Evolutionary conservation across 495 filamentous ascomycete species (phyloP).

Genomic region (Lepraria neglecta): DNA sequence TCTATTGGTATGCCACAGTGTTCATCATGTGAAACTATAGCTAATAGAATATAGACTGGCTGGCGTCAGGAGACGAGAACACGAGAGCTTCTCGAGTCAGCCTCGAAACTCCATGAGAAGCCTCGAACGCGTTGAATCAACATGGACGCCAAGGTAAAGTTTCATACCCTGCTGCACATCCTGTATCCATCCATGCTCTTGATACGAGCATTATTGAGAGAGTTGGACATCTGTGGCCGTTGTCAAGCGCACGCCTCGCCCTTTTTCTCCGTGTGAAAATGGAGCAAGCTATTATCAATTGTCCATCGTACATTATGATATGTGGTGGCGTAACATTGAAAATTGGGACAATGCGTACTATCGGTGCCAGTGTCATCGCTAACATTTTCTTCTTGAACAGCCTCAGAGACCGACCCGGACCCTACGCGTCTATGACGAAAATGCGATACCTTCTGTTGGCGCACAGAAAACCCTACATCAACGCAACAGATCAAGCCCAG

Average conservation of each 20-base stretch:
- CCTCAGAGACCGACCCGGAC: constrained; percentile 63
- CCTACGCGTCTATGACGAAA: constrained; percentile 68
- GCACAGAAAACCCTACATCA: constrained; percentile 62
- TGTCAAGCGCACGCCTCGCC: not conserved
- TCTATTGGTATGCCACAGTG: not conserved
- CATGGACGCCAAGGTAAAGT: constrained; percentile 40
- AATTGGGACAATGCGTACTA: no score
- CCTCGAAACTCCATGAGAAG: constrained; percentile 10
- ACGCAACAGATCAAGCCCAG: constrained; percentile 74
- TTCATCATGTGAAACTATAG: not conserved
- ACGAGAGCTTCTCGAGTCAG: constrained; percentile 6
- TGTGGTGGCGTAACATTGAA: not conserved
- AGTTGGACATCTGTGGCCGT: not conserved
- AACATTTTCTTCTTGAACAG: constrained; percentile 40
- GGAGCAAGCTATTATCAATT: not conserved
- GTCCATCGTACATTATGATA: no score
- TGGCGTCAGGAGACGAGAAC: constrained; percentile 7
- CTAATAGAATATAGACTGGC: constrained; percentile 2
- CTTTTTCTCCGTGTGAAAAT: not conserved
- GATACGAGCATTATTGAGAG: not conserved
- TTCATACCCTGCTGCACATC: not conserved
- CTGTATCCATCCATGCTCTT: not conserved
- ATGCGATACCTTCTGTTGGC: constrained; percentile 48
- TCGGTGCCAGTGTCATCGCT: constrained; percentile 9
- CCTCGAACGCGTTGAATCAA: constrained; percentile 21